Conservation (phyloP, 75 land plant species). For the Larix kaempferi region DNA sequence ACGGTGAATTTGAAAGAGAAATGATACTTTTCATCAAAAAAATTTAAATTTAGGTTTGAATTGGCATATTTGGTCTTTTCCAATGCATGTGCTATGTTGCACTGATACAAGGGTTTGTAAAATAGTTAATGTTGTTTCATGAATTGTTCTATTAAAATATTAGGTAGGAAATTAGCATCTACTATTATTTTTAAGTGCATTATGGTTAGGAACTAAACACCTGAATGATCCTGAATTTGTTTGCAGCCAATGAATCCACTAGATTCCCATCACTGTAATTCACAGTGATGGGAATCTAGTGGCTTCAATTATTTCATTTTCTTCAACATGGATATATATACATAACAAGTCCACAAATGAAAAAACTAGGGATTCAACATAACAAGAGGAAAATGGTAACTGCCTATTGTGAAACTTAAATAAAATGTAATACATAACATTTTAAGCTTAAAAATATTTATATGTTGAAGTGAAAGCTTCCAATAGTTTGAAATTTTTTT, state of each 20-base stretch:
- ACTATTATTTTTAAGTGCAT: too few relatives aligned
- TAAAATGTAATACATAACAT: background rate
- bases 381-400: background rate
- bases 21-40: conserved; percentile 56
- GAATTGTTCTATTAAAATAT: background rate
- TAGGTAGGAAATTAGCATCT: background rate
- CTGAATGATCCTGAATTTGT: too few relatives aligned
- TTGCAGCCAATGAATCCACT: too few relatives aligned
- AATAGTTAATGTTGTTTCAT: too few relatives aligned
- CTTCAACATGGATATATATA: conserved; percentile 38
- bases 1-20: conserved; percentile 75
- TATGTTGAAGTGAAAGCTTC: too few relatives aligned
- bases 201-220: too few relatives aligned
- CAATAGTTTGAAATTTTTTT: too few relatives aligned
- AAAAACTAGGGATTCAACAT: background rate
- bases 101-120: conserved; percentile 17
- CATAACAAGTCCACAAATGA: background rate
- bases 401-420: background rate
- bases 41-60: conserved; percentile 64
- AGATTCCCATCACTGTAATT: too few relatives aligned
- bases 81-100: too few relatives aligned
- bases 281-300: too few relatives aligned
- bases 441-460: too few relatives aligned
- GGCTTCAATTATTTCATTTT: conserved; percentile 41
- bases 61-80: too few relatives aligned